Evolutionary conservation across 805 yeast genomes (phyloP).

Genomic region (Wickerhamiella parazyma): DNA sequence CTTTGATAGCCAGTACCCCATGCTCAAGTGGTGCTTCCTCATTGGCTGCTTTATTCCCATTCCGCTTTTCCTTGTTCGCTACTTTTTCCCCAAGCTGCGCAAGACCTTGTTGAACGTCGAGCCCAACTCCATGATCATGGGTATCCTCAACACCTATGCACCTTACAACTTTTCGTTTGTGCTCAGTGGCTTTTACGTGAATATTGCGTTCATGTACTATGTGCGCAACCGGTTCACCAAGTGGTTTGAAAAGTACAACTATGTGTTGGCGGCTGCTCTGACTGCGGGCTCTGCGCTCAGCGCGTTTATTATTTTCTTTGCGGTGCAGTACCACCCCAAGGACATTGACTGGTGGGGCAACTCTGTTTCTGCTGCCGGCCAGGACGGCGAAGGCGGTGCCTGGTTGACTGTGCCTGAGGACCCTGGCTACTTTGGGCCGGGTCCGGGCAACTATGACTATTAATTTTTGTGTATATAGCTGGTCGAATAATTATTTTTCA

Average conservation of each 20-base stretch:
- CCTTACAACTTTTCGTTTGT: slow-evolving; percentile 17
- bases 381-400: slow-evolving; percentile 14
- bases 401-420: slow-evolving; percentile 15
- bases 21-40: slow-evolving; percentile 49
- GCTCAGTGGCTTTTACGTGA: slow-evolving; percentile 12
- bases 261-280: slow-evolving; percentile 44
- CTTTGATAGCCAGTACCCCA: slow-evolving; percentile 41
- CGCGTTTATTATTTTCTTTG: slow-evolving; percentile 42
- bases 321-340: slow-evolving; percentile 31
- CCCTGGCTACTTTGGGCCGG: slow-evolving; percentile 23
- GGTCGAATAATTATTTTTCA: neutral
- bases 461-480: neutral
- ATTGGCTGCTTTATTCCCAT: slow-evolving; percentile 31
- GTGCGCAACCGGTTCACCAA: slow-evolving; percentile 34
- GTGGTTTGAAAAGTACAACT: slow-evolving; percentile 41
- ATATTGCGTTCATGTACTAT: slow-evolving; percentile 7
- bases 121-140: slow-evolving; percentile 31
- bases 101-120: slow-evolving; percentile 27
- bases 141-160: slow-evolving; percentile 11
- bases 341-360: slow-evolving; percentile 54
- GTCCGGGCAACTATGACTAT: slow-evolving; percentile 14
- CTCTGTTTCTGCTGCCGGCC: slow-evolving; percentile 17
- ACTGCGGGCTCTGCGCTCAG: slow-evolving; percentile 50
- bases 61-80: slow-evolving; percentile 14
- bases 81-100: slow-evolving; percentile 17